Conservation (phyloP, 2,329 filamentous ascomycete species). For the Penicillium sp. region DNA sequence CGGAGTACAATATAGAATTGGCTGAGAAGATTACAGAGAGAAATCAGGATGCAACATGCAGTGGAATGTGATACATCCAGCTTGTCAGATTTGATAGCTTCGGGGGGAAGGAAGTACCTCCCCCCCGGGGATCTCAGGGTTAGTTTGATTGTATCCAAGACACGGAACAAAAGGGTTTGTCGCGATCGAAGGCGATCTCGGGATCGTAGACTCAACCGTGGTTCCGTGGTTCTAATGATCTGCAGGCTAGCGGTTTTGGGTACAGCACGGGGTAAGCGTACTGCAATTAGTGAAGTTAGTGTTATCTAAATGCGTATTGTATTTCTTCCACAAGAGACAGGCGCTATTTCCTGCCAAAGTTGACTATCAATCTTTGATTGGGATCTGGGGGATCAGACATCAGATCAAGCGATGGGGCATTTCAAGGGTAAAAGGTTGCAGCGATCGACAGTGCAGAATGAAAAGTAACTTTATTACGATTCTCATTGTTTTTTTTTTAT, state of each 20-base stretch:
- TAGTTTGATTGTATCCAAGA: slow-evolving; percentile 19
- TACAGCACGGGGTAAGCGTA: not conserved
- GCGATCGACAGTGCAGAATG: slow-evolving; percentile 13
- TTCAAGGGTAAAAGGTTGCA: not conserved
- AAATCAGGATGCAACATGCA: slow-evolving; percentile 7
- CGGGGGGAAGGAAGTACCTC: slow-evolving; percentile 20
- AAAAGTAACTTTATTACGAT: not conserved
- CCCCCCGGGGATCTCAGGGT: slow-evolving; percentile 12
- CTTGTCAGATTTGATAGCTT: slow-evolving; percentile 21
- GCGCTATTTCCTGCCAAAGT: not conserved
- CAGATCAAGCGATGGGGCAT: slow-evolving; percentile 1
- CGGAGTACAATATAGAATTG: not conserved
- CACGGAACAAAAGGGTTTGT: slow-evolving; percentile 9
- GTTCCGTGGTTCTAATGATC: slow-evolving; percentile 7
- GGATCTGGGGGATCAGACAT: slow-evolving; percentile 4
- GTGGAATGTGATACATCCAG: slow-evolving; percentile 22
- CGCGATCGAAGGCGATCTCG: slow-evolving; percentile 12
- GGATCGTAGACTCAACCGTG: slow-evolving; percentile 6
- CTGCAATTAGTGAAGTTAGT: not conserved
- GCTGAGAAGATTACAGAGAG: not conserved
- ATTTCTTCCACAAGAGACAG: too few relatives aligned
- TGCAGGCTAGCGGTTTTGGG: slow-evolving; percentile 7
- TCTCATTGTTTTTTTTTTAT: not conserved
- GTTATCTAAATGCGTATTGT: too few relatives aligned
- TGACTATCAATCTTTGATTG: slow-evolving; percentile 5